Base-by-base conservation (phyloP, 495 filamentous ascomycete genomes). In the Cercophora scortea region DNA sequence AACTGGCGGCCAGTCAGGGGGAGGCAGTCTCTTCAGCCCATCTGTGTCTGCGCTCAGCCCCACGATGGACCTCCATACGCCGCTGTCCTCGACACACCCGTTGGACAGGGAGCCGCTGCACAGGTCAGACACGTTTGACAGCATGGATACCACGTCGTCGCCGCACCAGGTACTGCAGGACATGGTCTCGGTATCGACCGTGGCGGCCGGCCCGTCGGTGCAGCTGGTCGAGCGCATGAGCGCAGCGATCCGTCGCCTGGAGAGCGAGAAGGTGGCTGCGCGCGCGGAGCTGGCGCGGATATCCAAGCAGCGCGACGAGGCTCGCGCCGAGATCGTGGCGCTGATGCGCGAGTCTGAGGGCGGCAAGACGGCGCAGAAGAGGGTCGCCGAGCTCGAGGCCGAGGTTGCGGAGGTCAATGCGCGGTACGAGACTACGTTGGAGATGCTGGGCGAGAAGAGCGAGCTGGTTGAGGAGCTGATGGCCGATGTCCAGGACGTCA, bases 141-240 rank as follows among this genome's bases (percentile, higher is more conserved):
- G 76, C 36, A 58, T 74, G 6, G 74, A 73, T 36, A 79, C 78
- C 18, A 77, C 79, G 11, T 78, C 79, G 8, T 84, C 87, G 5
- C 87, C 86, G 4, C 84, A 83, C 32, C 82, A 83, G 49, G 81
- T 86, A 15, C 79, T 92, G 59, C 87, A 91, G 58, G 92, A 97
- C 58, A 85, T 96, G 64, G 79, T 95, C 33, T 93, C 88, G 12
- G 89, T 88, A 15, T 93, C 88, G 3, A 95, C 93, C 7, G 82
- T 87, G 16, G 90, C 83, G 6, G 89, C 93, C 0, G 93, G 93
- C 0, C 93, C 93, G 4, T 92, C 87, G 4, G 92, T 99, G 3
- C 93, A 97, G 66, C 79, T 99, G 0, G 90, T 99, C 6, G 93
- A 97, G 68, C 86, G 94, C 42, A 96, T 99, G 92, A 89, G 85